phyloP scores from a whole-genome alignment of 1,139 yeast species.

The Tardiomyces depauwii region DNA sequence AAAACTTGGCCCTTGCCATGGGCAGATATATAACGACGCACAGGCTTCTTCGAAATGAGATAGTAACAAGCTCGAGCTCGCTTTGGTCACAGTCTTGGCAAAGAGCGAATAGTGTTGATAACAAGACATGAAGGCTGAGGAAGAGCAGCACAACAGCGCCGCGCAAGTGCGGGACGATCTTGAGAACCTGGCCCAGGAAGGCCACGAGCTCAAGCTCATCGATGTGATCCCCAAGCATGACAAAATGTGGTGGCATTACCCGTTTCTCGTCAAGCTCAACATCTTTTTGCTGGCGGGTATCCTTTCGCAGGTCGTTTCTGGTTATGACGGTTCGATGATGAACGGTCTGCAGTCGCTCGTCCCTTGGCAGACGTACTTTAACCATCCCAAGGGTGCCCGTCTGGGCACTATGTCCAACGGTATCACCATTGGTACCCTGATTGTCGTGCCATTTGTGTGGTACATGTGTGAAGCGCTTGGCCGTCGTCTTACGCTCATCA shows the following conservation, averaged over 20 bases:
- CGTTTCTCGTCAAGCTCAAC: constrained; percentile 31
- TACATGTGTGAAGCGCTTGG: constrained; percentile 34
- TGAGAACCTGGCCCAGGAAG: no score
- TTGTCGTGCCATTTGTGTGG: constrained; percentile 21
- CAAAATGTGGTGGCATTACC: constrained; percentile 24
- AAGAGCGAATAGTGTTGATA: no score
- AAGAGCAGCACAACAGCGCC: no score
- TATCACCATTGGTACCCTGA: constrained; percentile 36
- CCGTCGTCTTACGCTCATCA: constrained; percentile 28
- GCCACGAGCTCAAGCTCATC: not conserved
- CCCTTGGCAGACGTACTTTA: constrained; percentile 27
- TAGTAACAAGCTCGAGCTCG: no score
- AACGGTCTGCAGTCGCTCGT: constrained; percentile 38
- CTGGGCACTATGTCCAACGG: constrained; percentile 41
- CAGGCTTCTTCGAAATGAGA: no score
- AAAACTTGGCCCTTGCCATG: no score
- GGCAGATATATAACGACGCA: no score
- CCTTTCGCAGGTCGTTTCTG: constrained; percentile 36
- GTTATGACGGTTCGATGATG: constrained; percentile 42
- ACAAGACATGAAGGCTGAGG: no score
- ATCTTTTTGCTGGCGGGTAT: constrained; percentile 21
- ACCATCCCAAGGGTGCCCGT: constrained; percentile 32
- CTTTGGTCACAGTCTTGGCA: no score
- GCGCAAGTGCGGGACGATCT: no score
- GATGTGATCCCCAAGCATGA: constrained; percentile 20